These are phyloP conservation scores for Primulina huaijiensis DNA, from an alignment of 257 asterid species.

Conservation along the genomic window DNA sequence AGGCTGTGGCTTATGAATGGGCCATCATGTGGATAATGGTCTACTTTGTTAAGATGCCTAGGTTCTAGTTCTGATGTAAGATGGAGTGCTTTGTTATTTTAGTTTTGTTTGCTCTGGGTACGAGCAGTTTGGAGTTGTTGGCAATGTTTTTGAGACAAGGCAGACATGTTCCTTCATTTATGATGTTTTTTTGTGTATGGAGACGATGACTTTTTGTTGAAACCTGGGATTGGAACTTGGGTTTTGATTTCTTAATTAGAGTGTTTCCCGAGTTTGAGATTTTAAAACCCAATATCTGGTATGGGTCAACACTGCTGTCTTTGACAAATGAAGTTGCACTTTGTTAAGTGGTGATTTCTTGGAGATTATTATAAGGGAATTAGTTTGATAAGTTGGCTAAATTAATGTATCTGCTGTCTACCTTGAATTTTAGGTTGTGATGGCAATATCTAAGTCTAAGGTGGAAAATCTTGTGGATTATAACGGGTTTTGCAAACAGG, in stretches of 20 bases:
- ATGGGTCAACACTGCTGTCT: slow-evolving; percentile 6
- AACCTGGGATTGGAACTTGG: slow-evolving; percentile 26
- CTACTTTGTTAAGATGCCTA: slow-evolving; percentile 30
- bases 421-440: slow-evolving; percentile 10
- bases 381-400: slow-evolving; percentile 29
- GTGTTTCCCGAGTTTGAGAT: slow-evolving; percentile 23
- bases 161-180: slow-evolving; percentile 24
- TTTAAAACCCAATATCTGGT: slow-evolving; percentile 7
- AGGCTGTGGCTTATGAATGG: slow-evolving; percentile 28
- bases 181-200: slow-evolving; percentile 24
- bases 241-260: slow-evolving; percentile 27
- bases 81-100: slow-evolving; percentile 10
- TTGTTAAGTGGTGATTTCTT: slow-evolving; percentile 26
- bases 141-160: slow-evolving; percentile 29
- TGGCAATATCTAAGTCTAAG: slow-evolving; percentile 19
- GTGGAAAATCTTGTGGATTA: slow-evolving; percentile 8
- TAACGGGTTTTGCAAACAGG: not conserved
- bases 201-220: slow-evolving; percentile 27
- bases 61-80: slow-evolving; percentile 24
- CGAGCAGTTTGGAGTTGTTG: slow-evolving; percentile 32
- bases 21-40: slow-evolving; percentile 24
- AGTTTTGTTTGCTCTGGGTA: slow-evolving; percentile 30
- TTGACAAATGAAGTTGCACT: slow-evolving; percentile 25
- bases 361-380: slow-evolving; percentile 29
- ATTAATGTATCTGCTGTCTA: not conserved